These are phyloP conservation scores for Mycena alexandri DNA, from an alignment of 768 basidiomycete species.

Conservation along the genomic window DNA sequence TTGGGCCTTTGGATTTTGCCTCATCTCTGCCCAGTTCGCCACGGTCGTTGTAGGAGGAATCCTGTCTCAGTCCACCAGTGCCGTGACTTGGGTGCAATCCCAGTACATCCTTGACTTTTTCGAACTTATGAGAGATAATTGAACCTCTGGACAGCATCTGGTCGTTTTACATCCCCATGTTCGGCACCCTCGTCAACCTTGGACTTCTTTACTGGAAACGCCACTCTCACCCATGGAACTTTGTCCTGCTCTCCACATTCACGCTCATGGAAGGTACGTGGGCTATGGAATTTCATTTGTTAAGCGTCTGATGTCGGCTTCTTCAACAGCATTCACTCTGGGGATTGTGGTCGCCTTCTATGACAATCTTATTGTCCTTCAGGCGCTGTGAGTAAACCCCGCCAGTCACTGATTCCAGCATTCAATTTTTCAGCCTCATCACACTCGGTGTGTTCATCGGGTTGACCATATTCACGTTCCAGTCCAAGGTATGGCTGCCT, in stretches of 20 bases:
- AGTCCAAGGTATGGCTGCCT: conserved; percentile 77
- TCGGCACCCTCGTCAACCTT: conserved; percentile 85
- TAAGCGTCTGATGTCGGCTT: background rate
- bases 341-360: conserved; percentile 88
- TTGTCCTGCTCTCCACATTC: conserved; percentile 87
- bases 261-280: conserved; percentile 78
- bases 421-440: conserved; percentile 67
- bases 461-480: conserved; percentile 93
- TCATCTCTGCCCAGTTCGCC: conserved; percentile 58
- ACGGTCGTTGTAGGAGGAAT: conserved; percentile 83
- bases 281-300: background rate
- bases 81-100: conserved; percentile 77
- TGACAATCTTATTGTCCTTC: conserved; percentile 80
- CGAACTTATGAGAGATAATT: conserved; percentile 7
- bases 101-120: conserved; percentile 61
- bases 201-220: conserved; percentile 92
- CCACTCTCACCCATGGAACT: conserved; percentile 89
- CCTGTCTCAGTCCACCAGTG: conserved; percentile 71
- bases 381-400: conserved; percentile 76
- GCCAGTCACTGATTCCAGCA: conserved; percentile 25
- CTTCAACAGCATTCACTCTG: conserved; percentile 73
- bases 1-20: background rate
- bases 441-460: conserved; percentile 95
- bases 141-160: conserved; percentile 65
- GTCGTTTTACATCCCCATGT: conserved; percentile 83